Base-by-base conservation (phyloP, 2,329 filamentous ascomycete genomes). In the Penicillium sp. region DNA sequence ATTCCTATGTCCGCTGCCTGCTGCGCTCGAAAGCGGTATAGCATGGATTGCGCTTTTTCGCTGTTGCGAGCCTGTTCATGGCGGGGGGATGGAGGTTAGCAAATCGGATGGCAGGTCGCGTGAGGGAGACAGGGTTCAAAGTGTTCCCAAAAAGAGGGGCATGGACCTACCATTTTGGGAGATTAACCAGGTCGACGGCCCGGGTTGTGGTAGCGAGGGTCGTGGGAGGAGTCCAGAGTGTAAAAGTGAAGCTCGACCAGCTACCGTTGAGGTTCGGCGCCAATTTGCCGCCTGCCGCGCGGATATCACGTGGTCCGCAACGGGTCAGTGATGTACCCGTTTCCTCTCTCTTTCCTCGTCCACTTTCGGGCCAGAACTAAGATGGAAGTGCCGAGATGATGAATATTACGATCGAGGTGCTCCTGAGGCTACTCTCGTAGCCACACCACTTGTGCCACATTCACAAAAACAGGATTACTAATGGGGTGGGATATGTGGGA, bases 11-110 rank as follows among this genome's bases (percentile, higher is more conserved):
- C 92, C 59, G 91, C 91, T 61, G 93, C 93, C 84, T 97, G 94
- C 65, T 93, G 90, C 69, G 96, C 94, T 73, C 94, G 91, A 81
- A 99, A 99, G 81, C 94, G 93, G 80, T 97, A 99, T 75, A 99
- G 93, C 93, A 99, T 99, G 41, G 92, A 97, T 80, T 99, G 94
- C 68, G 94, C 93, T 76, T 97, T 99, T 83, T 97, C 93, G 39
- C 90, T 93, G 75, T 97, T 97, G 70, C 93, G 93, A 69, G 93
- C 92, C 93, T 91, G 63, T 60, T 54, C 52, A 55, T 60, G 33
- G 52, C 49, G 47, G 46, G 32, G 54, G 46, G 13, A 54, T 32
- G 10, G 7, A 45, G 36, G 21, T 66, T 64, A 66, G 63, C 52
- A 56, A 61, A 53, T 56, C 39, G 21, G 13, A 36, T 47, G 4